phyloP scores from a whole-genome alignment of 176 grass and related monocot species.

The Musa beccarii region DNA sequence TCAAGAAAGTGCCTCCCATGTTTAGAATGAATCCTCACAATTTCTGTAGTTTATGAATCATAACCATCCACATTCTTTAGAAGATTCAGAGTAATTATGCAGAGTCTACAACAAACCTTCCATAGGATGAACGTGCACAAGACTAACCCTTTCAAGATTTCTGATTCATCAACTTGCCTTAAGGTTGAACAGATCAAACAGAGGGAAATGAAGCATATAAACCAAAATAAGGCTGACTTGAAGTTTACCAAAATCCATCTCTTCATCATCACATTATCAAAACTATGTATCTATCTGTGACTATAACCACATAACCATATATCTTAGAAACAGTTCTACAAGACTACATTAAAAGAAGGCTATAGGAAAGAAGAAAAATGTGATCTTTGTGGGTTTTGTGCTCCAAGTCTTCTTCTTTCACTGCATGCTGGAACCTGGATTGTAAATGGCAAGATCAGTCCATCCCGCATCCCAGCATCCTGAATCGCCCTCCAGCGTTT shows the following conservation, averaged over 20 bases:
- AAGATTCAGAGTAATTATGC: too few species aligned
- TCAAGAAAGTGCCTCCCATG: too few species aligned
- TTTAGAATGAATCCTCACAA: too few species aligned
- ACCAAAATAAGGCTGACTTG: not conserved
- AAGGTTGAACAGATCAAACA: not conserved
- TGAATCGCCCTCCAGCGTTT: not conserved
- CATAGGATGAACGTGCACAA: not conserved
- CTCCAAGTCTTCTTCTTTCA: not conserved
- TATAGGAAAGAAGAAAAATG: not conserved
- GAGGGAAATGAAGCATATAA: not conserved
- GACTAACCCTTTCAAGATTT: not conserved
- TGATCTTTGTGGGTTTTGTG: not conserved
- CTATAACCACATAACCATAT: not conserved
- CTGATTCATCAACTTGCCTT: not conserved
- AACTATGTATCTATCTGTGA: constrained; percentile 1
- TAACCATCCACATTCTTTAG: too few species aligned
- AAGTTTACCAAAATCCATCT: not conserved
- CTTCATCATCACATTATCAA: not conserved
- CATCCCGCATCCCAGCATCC: constrained; percentile 1
- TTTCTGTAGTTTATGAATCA: too few species aligned
- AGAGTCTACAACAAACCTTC: not conserved
- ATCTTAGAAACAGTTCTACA: not conserved
- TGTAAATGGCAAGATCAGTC: constrained; percentile 1
- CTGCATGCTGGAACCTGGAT: not conserved
- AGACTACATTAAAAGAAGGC: not conserved